Conservation (phyloP, 2,329 filamentous ascomycete genomes). For the Parascedosporium putredinis region DNA sequence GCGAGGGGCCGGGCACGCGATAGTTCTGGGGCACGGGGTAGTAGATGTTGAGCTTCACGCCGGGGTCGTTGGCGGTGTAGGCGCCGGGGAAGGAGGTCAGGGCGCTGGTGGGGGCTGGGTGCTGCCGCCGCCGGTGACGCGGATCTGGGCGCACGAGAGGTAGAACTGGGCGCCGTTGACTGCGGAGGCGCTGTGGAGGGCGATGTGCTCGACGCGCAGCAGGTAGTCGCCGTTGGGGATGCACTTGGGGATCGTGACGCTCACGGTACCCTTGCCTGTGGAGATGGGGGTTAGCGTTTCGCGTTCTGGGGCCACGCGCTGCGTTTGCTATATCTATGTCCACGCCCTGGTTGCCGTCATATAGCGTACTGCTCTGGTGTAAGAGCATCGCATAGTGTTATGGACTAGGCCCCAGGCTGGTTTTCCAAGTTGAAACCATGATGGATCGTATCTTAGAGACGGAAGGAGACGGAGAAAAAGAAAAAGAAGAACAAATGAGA, state of each 20-base stretch:
- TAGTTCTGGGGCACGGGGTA: slow-evolving; percentile 27
- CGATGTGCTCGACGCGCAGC: slow-evolving; percentile 36
- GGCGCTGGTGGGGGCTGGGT: slow-evolving; percentile 19
- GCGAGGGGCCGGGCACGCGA: slow-evolving; percentile 7
- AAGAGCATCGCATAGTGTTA: too few relatives aligned
- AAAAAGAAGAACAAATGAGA: too few relatives aligned
- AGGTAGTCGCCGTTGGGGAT: slow-evolving; percentile 36
- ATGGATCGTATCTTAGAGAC: too few relatives aligned
- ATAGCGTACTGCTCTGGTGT: too few relatives aligned
- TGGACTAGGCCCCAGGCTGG: too few relatives aligned
- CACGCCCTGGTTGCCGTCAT: too few relatives aligned
- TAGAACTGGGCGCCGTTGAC: slow-evolving; percentile 35
- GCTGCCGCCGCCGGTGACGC: slow-evolving; percentile 28
- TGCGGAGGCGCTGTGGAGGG: slow-evolving; percentile 29
- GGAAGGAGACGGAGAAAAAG: too few relatives aligned
- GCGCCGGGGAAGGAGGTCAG: slow-evolving; percentile 27
- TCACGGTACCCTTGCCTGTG: slow-evolving; percentile 21
- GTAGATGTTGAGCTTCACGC: slow-evolving; percentile 29
- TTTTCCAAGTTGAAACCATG: too few relatives aligned
- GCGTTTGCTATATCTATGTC: too few relatives aligned
- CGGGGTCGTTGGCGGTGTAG: slow-evolving; percentile 26
- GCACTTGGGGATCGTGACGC: slow-evolving; percentile 30
- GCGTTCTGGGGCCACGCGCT: too few relatives aligned
- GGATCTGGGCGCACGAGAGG: slow-evolving; percentile 27
- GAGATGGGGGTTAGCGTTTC: too few relatives aligned